Evolutionary conservation across 345 rosid genomes (phyloP), one percentile per base, ranked within the genome.

Genomic region (Heritiera littoralis): DNA sequence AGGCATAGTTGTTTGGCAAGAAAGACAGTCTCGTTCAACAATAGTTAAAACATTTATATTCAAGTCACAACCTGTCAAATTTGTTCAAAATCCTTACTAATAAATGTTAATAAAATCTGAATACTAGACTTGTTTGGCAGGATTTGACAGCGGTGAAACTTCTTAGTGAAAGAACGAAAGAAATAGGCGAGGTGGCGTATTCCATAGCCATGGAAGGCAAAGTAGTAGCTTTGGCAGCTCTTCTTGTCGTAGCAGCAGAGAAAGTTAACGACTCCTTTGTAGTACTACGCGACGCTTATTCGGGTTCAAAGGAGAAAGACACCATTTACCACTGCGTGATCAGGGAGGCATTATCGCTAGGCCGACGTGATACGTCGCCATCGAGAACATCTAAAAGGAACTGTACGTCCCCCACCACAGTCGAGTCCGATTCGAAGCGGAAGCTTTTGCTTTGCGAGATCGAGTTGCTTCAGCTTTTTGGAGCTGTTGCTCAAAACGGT

Each of bases 391-490:
- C 79, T 20, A 85, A 84, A 65, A 80, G 71, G 56, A 74, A 74
- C 32, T 74, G 77, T 52, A 23, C 54, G 38, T 20, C 54, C 7
- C 84, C 78, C 6, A 64, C 81, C 28, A 45, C 82, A 75, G 74
- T 79, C 73, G 85, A 78, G 77, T 75, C 78, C 20, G 79, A 68
- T 7, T 76, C 71, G 82, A 91, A 86, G 77, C 80, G 95, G 69
- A 89, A 86, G 81, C 87, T 92, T 55, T 77, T 89, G 84, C 93
- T 94, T 70, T 66, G 85, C 65, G 91, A 83, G 88, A 91, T 92
- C 69, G 93, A 85, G 87, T 77, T 94, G 84, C 93, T 92, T 71
- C 97, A 91, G 84, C 88, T 91, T 65, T 92, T 89, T 54, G 94
- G 87, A 30, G 89, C 90, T 32, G 89, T 81, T 7, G 78, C 87